Conservation (phyloP, 768 basidiomycete species). For the Chiua virens region DNA sequence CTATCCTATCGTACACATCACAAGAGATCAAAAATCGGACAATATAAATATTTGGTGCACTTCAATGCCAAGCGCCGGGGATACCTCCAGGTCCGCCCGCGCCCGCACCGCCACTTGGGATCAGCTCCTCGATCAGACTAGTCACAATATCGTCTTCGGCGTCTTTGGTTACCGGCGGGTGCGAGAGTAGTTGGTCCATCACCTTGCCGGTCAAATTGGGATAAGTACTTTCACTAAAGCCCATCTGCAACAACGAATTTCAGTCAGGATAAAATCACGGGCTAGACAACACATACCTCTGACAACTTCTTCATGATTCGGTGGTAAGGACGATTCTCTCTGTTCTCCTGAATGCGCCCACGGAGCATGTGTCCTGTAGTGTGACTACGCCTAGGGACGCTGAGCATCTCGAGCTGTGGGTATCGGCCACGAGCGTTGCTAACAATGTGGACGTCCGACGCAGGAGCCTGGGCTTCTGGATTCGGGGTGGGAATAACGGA, state of each 20-base stretch:
- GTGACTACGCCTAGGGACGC: conserved; percentile 49
- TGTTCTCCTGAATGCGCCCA: conserved; percentile 20
- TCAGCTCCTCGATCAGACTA: conserved; percentile 56
- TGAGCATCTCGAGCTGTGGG: conserved; percentile 64
- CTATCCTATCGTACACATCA: conserved; percentile 16
- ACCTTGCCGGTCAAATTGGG: conserved; percentile 53
- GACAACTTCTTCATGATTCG: conserved; percentile 59
- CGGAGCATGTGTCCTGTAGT: conserved; percentile 23
- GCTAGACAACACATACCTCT: conserved; percentile 48
- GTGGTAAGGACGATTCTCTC: conserved; percentile 40
- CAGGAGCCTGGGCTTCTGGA: conserved; percentile 12
- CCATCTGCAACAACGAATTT: conserved; percentile 53
- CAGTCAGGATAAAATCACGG: conserved; percentile 6
- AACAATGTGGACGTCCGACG: conserved; percentile 46
- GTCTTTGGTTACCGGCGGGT: conserved; percentile 46
- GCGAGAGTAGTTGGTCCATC: conserved; percentile 46
- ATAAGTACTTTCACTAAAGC: conserved; percentile 61
- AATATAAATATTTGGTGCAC: not conserved
- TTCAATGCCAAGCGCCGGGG: conserved; percentile 49
- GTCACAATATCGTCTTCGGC: conserved; percentile 67
- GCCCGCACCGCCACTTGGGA: conserved; percentile 42
- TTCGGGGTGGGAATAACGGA: conserved; percentile 4
- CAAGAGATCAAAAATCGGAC: not conserved
- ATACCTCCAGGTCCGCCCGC: conserved; percentile 36
- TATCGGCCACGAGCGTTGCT: conserved; percentile 61